Evolutionary conservation across 208 protist genomes (phyloP).

Genomic region (Trypanosoma mega): DNA sequence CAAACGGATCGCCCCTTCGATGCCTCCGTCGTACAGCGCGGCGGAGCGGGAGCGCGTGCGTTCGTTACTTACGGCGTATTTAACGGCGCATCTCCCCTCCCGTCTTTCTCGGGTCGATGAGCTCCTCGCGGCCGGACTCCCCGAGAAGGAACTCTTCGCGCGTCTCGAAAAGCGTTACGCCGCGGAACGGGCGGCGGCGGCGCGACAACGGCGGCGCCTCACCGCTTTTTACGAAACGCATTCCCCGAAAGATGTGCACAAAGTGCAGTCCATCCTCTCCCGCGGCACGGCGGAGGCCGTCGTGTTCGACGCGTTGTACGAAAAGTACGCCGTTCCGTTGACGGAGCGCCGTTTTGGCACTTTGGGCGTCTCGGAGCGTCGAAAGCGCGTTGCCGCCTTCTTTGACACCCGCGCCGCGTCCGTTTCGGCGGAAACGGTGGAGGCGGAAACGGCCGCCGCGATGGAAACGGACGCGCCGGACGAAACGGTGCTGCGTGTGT

Average conservation of each 20-base stretch:
- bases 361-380: neutral
- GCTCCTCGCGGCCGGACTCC: neutral
- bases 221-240: constrained; percentile 13
- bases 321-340: constrained; percentile 17
- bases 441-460: no score
- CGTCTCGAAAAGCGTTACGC: neutral
- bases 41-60: neutral
- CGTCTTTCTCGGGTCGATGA: neutral
- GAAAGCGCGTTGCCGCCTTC: neutral
- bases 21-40: neutral
- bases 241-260: constrained; percentile 1
- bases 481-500: neutral
- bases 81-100: constrained; percentile 6
- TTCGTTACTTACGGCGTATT: neutral
- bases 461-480: constrained; percentile 4
- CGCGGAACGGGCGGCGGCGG: neutral
- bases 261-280: constrained; percentile 10
- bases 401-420: neutral
- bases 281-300: neutral
- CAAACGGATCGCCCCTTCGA: no score
- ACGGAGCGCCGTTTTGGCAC: constrained; percentile 5
- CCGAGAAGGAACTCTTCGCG: constrained; percentile 3
- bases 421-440: neutral
- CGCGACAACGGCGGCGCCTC: constrained; percentile 11
- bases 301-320: constrained; percentile 15